A percentile compares a stretch with the other conserved stretches of the same genome.
Evolutionary conservation across 2,329 filamentous ascomycete genomes (phyloP).

Genomic region (Mycosphaerella arachidis): DNA sequence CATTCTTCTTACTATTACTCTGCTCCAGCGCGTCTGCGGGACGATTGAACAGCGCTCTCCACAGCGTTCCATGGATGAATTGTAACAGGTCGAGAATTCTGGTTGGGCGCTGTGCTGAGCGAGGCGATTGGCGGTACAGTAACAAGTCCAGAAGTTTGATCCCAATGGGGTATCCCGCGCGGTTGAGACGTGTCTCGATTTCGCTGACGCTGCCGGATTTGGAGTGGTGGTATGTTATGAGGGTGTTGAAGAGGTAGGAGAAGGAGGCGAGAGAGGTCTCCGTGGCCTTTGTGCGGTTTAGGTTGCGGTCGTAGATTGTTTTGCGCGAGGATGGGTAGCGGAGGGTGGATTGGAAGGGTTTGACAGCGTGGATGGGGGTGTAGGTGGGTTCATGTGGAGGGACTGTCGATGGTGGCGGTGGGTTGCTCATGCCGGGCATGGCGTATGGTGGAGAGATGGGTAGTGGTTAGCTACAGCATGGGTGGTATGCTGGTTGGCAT

Average conservation of each 20-base stretch:
- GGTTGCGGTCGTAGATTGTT: conserved; percentile 93
- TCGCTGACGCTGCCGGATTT: conserved; percentile 90
- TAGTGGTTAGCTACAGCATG: not conserved
- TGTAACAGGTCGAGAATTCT: conserved; percentile 88
- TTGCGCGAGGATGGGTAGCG: conserved; percentile 90
- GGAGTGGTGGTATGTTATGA: conserved; percentile 91
- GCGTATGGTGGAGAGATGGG: not conserved
- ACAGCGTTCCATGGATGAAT: conserved; percentile 88
- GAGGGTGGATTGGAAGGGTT: conserved; percentile 52
- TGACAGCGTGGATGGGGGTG: conserved; percentile 29
- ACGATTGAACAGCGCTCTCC: conserved; percentile 85
- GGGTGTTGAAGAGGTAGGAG: conserved; percentile 92
- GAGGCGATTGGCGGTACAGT: conserved; percentile 71
- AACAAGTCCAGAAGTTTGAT: conserved; percentile 92
- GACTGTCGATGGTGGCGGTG: conserved; percentile 13
- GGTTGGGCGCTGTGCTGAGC: conserved; percentile 67
- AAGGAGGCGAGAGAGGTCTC: conserved; percentile 92
- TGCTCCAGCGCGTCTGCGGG: conserved; percentile 92
- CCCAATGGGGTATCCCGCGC: conserved; percentile 77
- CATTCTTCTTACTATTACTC: conserved; percentile 76
- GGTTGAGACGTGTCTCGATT: conserved; percentile 56
- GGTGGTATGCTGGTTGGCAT: not conserved
- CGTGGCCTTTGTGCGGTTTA: conserved; percentile 82
- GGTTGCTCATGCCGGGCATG: conserved; percentile 12
- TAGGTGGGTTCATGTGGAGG: conserved; percentile 15